These are phyloP conservation scores for Oxalis stricta DNA, from an alignment of 441 rosid genomes.

Conservation along the genomic window DNA sequence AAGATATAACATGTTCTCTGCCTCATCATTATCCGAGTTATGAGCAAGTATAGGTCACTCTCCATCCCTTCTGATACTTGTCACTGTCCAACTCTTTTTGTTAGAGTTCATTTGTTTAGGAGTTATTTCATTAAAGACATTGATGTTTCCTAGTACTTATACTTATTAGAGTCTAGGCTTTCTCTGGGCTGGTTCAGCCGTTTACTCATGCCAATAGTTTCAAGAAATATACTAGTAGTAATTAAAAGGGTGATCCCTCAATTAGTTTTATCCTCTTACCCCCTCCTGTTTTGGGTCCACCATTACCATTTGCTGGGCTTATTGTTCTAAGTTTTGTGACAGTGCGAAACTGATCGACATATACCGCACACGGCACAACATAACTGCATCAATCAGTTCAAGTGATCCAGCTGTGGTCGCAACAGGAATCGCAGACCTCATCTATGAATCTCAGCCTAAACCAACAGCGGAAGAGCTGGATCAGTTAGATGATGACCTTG, in stretches of 20 bases:
- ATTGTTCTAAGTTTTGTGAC: slow-evolving; percentile 13
- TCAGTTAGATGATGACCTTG: slow-evolving; percentile 91
- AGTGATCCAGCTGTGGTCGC: slow-evolving; percentile 93
- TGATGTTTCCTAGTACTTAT: too few relatives aligned
- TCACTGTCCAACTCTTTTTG: too few relatives aligned
- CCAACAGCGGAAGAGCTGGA: slow-evolving; percentile 59
- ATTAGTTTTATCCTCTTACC: not conserved
- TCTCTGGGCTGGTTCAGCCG: not conserved
- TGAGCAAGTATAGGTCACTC: too few relatives aligned
- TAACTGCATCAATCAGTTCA: slow-evolving; percentile 73
- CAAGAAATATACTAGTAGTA: not conserved
- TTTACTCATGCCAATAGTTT: not conserved
- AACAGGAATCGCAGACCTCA: slow-evolving; percentile 88
- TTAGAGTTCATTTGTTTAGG: not conserved
- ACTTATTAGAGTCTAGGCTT: too few relatives aligned
- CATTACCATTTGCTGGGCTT: not conserved
- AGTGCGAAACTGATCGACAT: slow-evolving; percentile 87
- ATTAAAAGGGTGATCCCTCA: not conserved
- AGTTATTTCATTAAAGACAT: not conserved
- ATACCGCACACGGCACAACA: slow-evolving; percentile 87
- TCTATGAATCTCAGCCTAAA: slow-evolving; percentile 76
- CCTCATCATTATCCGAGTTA: too few relatives aligned
- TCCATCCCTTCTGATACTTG: too few relatives aligned
- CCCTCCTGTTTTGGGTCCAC: not conserved
- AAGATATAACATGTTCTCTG: too few relatives aligned